Conservation (phyloP, 495 filamentous ascomycete genomes). For the Hypoxylon fragiforme region DNA sequence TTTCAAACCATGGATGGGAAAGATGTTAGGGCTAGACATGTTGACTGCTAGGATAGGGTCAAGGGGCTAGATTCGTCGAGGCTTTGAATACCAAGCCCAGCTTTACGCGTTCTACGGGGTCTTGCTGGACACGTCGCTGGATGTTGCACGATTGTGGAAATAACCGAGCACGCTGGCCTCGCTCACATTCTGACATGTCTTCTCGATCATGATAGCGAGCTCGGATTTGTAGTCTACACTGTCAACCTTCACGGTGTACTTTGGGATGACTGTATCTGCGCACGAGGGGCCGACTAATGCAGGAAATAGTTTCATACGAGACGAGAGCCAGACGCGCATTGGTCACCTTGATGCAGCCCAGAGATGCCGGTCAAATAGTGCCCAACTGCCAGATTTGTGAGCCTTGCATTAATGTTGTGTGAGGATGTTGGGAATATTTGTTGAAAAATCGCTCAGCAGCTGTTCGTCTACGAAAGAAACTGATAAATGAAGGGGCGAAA, state of each 20-base stretch:
- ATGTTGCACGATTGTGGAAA: constrained; percentile 51
- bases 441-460: too few relatives aligned
- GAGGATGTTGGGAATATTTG: too few relatives aligned
- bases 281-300: constrained; percentile 48
- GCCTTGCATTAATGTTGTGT: too few relatives aligned
- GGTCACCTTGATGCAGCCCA: constrained; percentile 1
- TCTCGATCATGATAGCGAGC: constrained; percentile 52
- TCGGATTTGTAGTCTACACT: constrained; percentile 52
- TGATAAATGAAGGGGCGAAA: too few relatives aligned
- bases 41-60: constrained; percentile 59
- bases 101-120: constrained; percentile 9
- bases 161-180: constrained; percentile 51
- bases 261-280: constrained; percentile 51
- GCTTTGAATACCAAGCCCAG: too few relatives aligned
- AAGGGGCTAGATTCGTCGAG: constrained; percentile 51
- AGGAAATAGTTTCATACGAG: constrained; percentile 44
- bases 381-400: too few relatives aligned
- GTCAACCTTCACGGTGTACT: constrained; percentile 45
- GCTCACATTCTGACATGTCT: constrained; percentile 49
- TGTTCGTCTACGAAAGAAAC: too few relatives aligned
- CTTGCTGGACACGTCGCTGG: constrained; percentile 52
- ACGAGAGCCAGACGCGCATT: constrained; percentile 17
- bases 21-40: constrained; percentile 47
- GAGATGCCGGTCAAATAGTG: too few relatives aligned
- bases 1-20: constrained; percentile 48